Conservation (phyloP, 495 filamentous ascomycete species). For the Penicillium maclennaniae region DNA sequence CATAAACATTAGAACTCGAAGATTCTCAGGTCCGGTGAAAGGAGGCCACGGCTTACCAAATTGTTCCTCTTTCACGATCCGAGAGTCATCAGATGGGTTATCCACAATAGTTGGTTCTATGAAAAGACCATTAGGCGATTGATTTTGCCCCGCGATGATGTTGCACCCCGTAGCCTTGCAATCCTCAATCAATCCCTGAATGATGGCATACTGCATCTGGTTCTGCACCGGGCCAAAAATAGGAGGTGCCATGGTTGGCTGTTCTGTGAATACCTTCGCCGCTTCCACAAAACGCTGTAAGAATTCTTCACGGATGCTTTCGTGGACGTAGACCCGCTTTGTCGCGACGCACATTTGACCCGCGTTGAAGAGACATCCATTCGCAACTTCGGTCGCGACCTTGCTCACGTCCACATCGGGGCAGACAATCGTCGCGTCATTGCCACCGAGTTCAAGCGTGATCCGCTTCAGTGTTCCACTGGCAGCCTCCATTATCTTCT, state of each 20-base stretch:
- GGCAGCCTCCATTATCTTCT: neutral
- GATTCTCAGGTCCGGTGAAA: too few relatives aligned
- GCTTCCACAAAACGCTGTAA: neutral
- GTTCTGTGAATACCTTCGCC: neutral
- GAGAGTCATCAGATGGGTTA: neutral
- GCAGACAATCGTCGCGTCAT: neutral
- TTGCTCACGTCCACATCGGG: neutral
- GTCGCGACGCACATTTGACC: slow-evolving; percentile 55
- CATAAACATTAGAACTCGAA: neutral
- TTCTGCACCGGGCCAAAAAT: neutral
- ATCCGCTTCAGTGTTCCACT: neutral
- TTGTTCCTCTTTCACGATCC: neutral
- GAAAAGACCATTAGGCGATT: neutral
- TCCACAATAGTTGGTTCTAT: neutral
- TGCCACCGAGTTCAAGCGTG: neutral
- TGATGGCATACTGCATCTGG: neutral
- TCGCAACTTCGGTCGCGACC: neutral
- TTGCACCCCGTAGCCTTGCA: neutral
- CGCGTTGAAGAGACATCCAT: slow-evolving; percentile 12
- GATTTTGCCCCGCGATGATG: too few relatives aligned
- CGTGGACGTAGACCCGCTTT: slow-evolving; percentile 64
- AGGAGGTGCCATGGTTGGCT: neutral
- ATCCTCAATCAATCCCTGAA: neutral
- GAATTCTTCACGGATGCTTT: slow-evolving; percentile 56
- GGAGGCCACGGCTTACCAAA: neutral